Percentiles rank a stretch among this genome's conserved stretches.
phyloP scores from a whole-genome alignment of 768 basidiomycete species.

The Lactarius tabidus region DNA sequence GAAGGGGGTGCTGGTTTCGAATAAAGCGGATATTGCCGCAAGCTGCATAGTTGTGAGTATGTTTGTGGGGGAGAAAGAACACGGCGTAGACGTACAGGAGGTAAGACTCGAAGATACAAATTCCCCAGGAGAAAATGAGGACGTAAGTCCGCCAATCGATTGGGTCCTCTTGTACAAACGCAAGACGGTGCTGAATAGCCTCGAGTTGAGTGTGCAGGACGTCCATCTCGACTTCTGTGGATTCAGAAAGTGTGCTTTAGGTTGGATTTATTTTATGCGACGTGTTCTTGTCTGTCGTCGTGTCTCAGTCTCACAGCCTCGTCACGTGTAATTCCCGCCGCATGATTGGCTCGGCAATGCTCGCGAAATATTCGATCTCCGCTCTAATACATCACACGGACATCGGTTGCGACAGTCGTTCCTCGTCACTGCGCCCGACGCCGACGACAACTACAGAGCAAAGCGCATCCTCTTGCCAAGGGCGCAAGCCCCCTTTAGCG shows the following conservation, averaged over 20 bases:
- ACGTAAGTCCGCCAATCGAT: slow-evolving; percentile 83
- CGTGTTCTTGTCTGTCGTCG: not conserved
- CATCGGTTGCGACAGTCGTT: slow-evolving; percentile 14
- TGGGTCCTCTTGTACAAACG: slow-evolving; percentile 67
- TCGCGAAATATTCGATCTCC: slow-evolving; percentile 12
- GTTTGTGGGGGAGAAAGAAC: not conserved
- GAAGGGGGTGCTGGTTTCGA: slow-evolving; percentile 68
- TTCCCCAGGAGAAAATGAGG: slow-evolving; percentile 70
- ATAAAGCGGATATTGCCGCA: slow-evolving; percentile 85
- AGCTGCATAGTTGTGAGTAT: slow-evolving; percentile 30
- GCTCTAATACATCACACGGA: slow-evolving; percentile 17
- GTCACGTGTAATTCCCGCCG: not conserved
- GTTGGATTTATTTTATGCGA: not conserved
- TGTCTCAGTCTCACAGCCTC: not conserved
- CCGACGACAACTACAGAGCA: slow-evolving; percentile 18
- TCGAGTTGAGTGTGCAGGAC: slow-evolving; percentile 19
- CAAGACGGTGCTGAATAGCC: slow-evolving; percentile 53
- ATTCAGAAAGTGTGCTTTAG: not conserved
- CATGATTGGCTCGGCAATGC: slow-evolving; percentile 17
- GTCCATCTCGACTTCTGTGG: slow-evolving; percentile 19
- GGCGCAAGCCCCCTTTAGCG: slow-evolving; percentile 6
- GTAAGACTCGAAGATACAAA: slow-evolving; percentile 84
- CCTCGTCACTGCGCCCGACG: slow-evolving; percentile 25
- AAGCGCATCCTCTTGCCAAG: slow-evolving; percentile 10
- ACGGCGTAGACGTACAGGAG: slow-evolving; percentile 57